phyloP scores from a whole-genome alignment of 2,329 filamentous ascomycete genomes.

The Neonectria neomacrospora region DNA sequence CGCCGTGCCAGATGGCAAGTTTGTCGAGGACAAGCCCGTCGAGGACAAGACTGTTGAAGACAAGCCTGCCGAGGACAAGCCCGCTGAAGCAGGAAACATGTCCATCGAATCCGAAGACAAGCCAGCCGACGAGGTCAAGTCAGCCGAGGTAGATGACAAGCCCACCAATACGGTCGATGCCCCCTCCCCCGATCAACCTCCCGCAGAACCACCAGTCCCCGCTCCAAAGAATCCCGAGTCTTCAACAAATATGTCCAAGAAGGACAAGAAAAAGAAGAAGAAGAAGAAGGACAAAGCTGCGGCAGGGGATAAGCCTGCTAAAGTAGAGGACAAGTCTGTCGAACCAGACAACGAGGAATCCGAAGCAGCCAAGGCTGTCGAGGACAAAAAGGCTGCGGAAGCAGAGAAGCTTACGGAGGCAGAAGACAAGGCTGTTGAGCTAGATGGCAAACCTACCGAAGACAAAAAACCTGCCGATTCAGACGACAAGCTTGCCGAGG shows the following conservation, averaged over 20 bases:
- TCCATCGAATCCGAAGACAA: no score
- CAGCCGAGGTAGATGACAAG: not conserved
- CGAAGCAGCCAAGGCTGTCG: not conserved
- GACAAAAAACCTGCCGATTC: not conserved
- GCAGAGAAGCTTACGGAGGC: no score
- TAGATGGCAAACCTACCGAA: not conserved
- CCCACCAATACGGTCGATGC: no score
- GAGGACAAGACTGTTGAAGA: slow-evolving; percentile 4
- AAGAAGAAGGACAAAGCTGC: no score
- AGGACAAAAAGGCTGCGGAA: not conserved
- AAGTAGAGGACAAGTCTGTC: not conserved
- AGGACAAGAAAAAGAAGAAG: no score
- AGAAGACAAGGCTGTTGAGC: not conserved
- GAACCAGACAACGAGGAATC: not conserved
- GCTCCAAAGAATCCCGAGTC: no score
- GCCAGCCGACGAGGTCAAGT: not conserved
- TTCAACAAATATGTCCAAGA: no score
- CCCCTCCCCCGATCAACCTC: no score
- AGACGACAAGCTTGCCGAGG: not conserved
- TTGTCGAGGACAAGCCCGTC: not conserved
- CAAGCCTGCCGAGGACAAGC: not conserved
- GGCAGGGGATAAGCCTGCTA: not conserved
- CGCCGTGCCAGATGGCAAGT: not conserved
- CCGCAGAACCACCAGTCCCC: no score
- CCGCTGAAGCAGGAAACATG: no score